These are phyloP conservation scores for Ascocoryne sarcoides DNA, from an alignment of 2,329 filamentous ascomycete genomes.

Conservation along the genomic window DNA sequence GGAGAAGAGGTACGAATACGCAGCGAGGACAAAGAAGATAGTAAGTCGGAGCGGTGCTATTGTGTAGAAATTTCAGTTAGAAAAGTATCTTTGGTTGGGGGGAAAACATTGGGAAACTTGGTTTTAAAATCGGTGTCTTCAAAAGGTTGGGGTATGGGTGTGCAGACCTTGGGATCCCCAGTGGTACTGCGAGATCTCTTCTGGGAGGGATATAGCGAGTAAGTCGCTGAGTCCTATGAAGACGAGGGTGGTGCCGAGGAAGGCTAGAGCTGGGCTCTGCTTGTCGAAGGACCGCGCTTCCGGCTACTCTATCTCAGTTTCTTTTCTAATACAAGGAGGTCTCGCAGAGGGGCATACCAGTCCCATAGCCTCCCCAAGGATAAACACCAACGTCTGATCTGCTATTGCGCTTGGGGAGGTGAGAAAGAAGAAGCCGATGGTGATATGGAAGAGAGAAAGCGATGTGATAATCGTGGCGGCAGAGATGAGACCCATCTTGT, in stretches of 20 bases:
- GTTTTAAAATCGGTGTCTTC: no score
- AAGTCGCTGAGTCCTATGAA: conserved; percentile 55
- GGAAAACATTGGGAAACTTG: no score
- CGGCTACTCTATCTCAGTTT: conserved; percentile 38
- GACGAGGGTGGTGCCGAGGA: conserved; percentile 61
- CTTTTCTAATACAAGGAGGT: neutral
- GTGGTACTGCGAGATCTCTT: conserved; percentile 53
- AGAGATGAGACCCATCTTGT: conserved; percentile 70
- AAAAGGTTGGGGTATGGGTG: conserved; percentile 35
- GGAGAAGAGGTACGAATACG: conserved; percentile 57
- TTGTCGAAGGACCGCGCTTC: conserved; percentile 58
- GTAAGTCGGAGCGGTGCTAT: conserved; percentile 54
- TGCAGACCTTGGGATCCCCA: conserved; percentile 57
- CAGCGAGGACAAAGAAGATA: conserved; percentile 51
- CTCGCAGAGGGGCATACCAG: conserved; percentile 45
- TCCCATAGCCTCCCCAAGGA: conserved; percentile 76
- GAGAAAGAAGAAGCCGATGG: conserved; percentile 76
- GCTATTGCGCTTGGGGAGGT: conserved; percentile 62
- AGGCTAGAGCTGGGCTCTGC: conserved; percentile 61
- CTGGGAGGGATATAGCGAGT: conserved; percentile 56
- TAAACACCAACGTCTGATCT: conserved; percentile 70
- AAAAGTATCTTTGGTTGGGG: no score
- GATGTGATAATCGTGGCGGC: conserved; percentile 72
- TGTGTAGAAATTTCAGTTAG: neutral
- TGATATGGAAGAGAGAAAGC: conserved; percentile 76